These are phyloP conservation scores for Lactarius pseudohatsudake DNA, from an alignment of 768 basidiomycete species.

Conservation along the genomic window DNA sequence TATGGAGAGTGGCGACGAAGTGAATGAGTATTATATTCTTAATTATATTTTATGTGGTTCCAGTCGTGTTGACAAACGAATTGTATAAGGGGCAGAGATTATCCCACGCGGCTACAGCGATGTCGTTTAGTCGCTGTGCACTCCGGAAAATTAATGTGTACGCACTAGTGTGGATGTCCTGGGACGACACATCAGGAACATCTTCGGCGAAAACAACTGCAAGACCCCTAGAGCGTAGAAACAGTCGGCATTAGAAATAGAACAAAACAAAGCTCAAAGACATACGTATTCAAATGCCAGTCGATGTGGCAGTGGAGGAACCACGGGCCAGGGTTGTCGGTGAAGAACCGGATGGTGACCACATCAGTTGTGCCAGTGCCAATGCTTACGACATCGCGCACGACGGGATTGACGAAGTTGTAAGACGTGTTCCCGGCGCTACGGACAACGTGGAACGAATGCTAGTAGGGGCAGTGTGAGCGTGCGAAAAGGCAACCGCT, in stretches of 20 bases:
- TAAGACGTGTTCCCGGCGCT: slow-evolving; percentile 25
- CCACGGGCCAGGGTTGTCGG: slow-evolving; percentile 36
- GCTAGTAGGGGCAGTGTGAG: slow-evolving; percentile 15
- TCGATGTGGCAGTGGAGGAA: slow-evolving; percentile 38
- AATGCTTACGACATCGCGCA: slow-evolving; percentile 44
- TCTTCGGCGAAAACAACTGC: slow-evolving; percentile 28
- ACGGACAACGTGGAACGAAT: slow-evolving; percentile 29
- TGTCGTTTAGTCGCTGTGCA: neutral
- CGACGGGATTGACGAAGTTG: slow-evolving; percentile 41
- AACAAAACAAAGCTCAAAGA: neutral
- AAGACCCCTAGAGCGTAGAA: slow-evolving; percentile 18
- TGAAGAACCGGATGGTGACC: slow-evolving; percentile 34
- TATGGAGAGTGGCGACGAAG: neutral
- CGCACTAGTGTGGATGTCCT: slow-evolving; percentile 9
- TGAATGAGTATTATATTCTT: neutral
- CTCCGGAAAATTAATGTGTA: neutral
- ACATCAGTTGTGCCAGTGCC: slow-evolving; percentile 18
- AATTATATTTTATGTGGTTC: no score
- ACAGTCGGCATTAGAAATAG: neutral
- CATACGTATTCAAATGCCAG: slow-evolving; percentile 33
- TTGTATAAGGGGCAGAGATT: slow-evolving; percentile 25
- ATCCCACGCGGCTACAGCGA: slow-evolving; percentile 18
- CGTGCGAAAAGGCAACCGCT: neutral
- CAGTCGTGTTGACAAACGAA: slow-evolving; percentile 5
- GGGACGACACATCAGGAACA: slow-evolving; percentile 12